Evolutionary conservation across 352 stramenopile species (phyloP).

Genomic region (Phytophthora syringae): DNA sequence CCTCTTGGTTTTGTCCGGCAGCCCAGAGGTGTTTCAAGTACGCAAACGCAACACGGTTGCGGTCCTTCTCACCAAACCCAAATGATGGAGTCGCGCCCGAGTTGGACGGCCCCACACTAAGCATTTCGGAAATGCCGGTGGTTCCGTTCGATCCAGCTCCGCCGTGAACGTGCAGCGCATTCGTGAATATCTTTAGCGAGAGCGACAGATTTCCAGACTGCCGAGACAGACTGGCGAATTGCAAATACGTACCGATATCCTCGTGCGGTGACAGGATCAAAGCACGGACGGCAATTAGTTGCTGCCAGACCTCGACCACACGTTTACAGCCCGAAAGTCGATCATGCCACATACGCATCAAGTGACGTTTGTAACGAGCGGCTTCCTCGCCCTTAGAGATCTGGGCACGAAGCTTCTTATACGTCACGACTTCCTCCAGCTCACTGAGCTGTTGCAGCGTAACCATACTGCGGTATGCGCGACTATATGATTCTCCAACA

Average conservation of each 20-base stretch:
- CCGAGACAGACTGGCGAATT: constrained; percentile 93
- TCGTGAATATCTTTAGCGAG: constrained; percentile 88
- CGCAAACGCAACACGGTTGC: constrained; percentile 93
- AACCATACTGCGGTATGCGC: constrained; percentile 97
- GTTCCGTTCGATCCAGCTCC: constrained; percentile 20
- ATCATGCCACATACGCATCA: constrained; percentile 89
- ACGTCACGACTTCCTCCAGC: constrained; percentile 98
- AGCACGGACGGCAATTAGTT: constrained; percentile 94
- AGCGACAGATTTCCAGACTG: constrained; percentile 88
- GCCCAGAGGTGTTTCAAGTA: constrained; percentile 96
- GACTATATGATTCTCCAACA: constrained; percentile 96
- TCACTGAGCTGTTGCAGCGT: constrained; percentile 97
- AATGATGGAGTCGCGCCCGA: constrained; percentile 62
- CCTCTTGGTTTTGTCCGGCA: constrained; percentile 88
- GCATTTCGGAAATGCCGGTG: constrained; percentile 44
- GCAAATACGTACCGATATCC: constrained; percentile 91
- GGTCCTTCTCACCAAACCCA: constrained; percentile 88
- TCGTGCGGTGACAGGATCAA: constrained; percentile 88
- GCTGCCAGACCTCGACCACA: constrained; percentile 94
- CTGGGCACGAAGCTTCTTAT: constrained; percentile 86
- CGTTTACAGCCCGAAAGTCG: constrained; percentile 88
- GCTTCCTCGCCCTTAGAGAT: constrained; percentile 79
- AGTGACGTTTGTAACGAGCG: constrained; percentile 76
- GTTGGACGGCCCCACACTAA: constrained; percentile 63
- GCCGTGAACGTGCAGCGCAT: constrained; percentile 69